Base-by-base conservation (phyloP, 2,329 filamentous ascomycete species). In the Boeremia exigua region DNA sequence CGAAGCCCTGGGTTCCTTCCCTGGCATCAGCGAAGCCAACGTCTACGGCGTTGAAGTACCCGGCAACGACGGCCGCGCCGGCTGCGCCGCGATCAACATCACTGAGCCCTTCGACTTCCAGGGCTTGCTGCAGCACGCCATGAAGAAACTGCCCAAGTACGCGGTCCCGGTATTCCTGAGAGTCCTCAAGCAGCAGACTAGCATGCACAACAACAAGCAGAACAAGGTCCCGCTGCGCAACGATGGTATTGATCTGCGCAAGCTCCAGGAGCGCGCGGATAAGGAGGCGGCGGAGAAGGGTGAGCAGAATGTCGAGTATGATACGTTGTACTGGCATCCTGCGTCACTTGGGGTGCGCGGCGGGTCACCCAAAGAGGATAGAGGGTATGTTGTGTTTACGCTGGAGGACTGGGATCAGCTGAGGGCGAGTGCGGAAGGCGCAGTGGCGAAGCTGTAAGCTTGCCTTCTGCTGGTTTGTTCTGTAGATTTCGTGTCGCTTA, bases 161-260 rank as follows among this genome's bases (percentile, higher is more conserved):
- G 90, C 90, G 0, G 88, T 93, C 1, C 90, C 90, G 0, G 75
- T 92, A 2, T 93, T 93, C 76, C 66, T 92, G 37, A 80, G 89
- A 0, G 74, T 91, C 15, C 81, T 89, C 19, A 76, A 81, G 37
- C 78, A 78, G 32, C 80, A 82, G 52, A 84, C 81, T 25, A 84
- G 87, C 6, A 88, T 86, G 65, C 87, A 90, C 69, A 93, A 92
- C 65, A 89, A 91, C 71, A 93, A 93, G 77, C 89, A 92, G 75
- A 90, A 91, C 69, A 93, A 93, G 72, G 83, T 87, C 1, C 86
- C 86, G 0, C 76, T 92, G 40, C 81, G 88, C 65, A 83, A 84
- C 40, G 87, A 90, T 60, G 88, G 88, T 0, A 82, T 90, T 12
- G 83, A 90, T 69, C 82, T 84, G 4, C 70, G 69, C 5, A 79